phyloP scores from a whole-genome alignment of 495 filamentous ascomycete species.

The Hypomontagnella monticulosa region DNA sequence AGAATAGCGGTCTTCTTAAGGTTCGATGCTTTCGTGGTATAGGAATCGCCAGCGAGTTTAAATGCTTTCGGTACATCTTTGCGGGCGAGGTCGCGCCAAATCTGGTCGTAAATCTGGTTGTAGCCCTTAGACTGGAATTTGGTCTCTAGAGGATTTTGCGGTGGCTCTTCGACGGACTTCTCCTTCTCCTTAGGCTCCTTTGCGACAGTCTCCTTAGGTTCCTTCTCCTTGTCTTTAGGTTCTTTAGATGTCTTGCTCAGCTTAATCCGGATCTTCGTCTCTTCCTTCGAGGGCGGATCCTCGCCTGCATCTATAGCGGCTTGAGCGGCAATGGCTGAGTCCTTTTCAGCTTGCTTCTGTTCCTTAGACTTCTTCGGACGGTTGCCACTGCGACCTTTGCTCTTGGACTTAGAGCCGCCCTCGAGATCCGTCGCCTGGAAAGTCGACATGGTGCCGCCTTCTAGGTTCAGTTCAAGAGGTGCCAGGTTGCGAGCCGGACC shows the following conservation, averaged over 20 bases:
- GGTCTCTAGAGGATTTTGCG: conserved; percentile 54
- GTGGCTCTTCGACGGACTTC: conserved; percentile 65
- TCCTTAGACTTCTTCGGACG: conserved; percentile 91
- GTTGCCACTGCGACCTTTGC: conserved; percentile 72
- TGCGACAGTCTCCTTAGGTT: conserved; percentile 49
- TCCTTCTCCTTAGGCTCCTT: conserved; percentile 76
- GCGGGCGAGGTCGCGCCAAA: conserved; percentile 92
- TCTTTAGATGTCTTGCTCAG: conserved; percentile 60
- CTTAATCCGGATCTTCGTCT: conserved; percentile 69
- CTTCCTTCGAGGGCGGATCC: conserved; percentile 76
- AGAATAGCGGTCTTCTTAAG: conserved; percentile 97
- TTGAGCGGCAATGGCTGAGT: conserved; percentile 88
- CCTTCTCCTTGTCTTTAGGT: conserved; percentile 56
- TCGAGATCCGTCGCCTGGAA: conserved; percentile 76
- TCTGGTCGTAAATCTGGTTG: conserved; percentile 97
- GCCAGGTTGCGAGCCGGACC: conserved; percentile 82
- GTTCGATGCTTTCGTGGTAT: conserved; percentile 86
- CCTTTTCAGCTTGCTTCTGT: conserved; percentile 95
- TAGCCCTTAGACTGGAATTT: conserved; percentile 89
- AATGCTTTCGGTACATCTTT: conserved; percentile 94
- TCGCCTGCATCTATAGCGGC: conserved; percentile 85
- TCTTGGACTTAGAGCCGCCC: conserved; percentile 65
- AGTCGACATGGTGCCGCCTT: conserved; percentile 86
- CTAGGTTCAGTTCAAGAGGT: conserved; percentile 80
- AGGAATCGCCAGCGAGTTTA: conserved; percentile 83